Conservation (phyloP, 352 stramenopile genomes). For the Globisporangium camurandrum region DNA sequence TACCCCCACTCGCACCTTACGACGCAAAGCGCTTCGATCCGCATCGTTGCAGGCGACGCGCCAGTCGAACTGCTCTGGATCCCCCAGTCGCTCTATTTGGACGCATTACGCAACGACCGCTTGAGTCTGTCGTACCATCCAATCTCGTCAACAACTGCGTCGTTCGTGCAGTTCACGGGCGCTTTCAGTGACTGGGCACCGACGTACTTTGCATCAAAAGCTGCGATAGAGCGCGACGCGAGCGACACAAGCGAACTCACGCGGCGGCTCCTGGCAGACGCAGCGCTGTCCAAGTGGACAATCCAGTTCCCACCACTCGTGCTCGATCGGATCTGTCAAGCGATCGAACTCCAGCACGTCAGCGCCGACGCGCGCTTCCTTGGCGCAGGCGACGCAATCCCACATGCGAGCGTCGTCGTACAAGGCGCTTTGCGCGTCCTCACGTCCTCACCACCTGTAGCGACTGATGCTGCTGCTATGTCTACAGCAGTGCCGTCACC, state of each 20-base stretch:
- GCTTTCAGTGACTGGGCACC: conserved; percentile 8
- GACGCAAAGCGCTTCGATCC: conserved; percentile 15
- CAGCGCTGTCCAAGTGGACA: conserved; percentile 26
- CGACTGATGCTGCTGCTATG: too few species aligned
- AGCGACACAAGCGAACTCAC: conserved; percentile 7
- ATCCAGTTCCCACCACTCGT: conserved; percentile 53
- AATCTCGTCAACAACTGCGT: conserved; percentile 1
- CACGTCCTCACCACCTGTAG: too few species aligned
- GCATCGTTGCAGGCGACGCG: conserved; percentile 27
- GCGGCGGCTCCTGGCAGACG: conserved; percentile 24
- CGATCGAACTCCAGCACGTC: conserved; percentile 29
- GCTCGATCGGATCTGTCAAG: conserved; percentile 38
- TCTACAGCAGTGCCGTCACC: too few species aligned
- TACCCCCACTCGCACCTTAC: conserved; percentile 7
- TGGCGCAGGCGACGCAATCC: conserved; percentile 15
- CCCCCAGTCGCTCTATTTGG: conserved; percentile 21
- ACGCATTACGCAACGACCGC: conserved; percentile 31
- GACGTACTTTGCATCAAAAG: conserved; percentile 4
- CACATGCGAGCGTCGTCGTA: conserved; percentile 28
- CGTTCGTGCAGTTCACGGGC: background rate
- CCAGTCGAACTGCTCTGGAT: conserved; percentile 45
- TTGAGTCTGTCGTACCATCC: conserved; percentile 31
- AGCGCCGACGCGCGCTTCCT: conserved; percentile 10
- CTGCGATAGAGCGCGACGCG: background rate
- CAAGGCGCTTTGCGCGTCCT: conserved; percentile 17